A percentile compares a stretch with the other conserved stretches of the same genome.
Evolutionary conservation across 768 basidiomycete genomes (phyloP).

Genomic region (Zangia roseola): DNA sequence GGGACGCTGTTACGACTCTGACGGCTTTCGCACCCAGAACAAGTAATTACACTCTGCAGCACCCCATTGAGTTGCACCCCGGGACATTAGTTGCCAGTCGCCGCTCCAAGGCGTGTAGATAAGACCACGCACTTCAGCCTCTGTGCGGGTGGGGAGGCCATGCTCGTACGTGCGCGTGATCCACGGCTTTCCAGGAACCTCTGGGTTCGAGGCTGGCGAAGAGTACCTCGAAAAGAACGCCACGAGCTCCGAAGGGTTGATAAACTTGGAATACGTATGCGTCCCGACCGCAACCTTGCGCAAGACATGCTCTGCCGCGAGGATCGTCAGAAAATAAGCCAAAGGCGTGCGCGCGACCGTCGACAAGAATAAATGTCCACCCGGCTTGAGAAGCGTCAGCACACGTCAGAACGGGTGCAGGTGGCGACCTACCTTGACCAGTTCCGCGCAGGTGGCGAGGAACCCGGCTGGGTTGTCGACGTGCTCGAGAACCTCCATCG

Average conservation of each 20-base stretch:
- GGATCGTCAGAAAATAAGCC: slow-evolving; percentile 66
- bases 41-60: slow-evolving; percentile 72
- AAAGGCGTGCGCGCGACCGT: slow-evolving; percentile 88
- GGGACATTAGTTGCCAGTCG: slow-evolving; percentile 67
- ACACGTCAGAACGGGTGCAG: background rate
- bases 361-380: slow-evolving; percentile 93
- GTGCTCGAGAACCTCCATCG: slow-evolving; percentile 98
- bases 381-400: slow-evolving; percentile 58
- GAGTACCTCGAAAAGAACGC: slow-evolving; percentile 73
- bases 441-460: slow-evolving; percentile 73
- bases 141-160: slow-evolving; percentile 53
- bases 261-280: slow-evolving; percentile 87
- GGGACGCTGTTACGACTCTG: slow-evolving; percentile 1
- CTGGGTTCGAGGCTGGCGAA: slow-evolving; percentile 14
- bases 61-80: slow-evolving; percentile 44
- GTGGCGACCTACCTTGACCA: slow-evolving; percentile 71
- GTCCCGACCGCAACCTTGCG: slow-evolving; percentile 83
- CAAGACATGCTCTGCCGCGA: slow-evolving; percentile 80
- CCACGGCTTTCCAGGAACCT: slow-evolving; percentile 45
- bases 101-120: slow-evolving; percentile 72
- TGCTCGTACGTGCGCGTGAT: slow-evolving; percentile 50
- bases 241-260: slow-evolving; percentile 83
- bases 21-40: slow-evolving; percentile 83
- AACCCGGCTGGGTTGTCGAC: slow-evolving; percentile 90
- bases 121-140: slow-evolving; percentile 80